These are phyloP conservation scores for Hagleromyces aurorensis DNA, from an alignment of 805 yeast species.

Conservation along the genomic window DNA sequence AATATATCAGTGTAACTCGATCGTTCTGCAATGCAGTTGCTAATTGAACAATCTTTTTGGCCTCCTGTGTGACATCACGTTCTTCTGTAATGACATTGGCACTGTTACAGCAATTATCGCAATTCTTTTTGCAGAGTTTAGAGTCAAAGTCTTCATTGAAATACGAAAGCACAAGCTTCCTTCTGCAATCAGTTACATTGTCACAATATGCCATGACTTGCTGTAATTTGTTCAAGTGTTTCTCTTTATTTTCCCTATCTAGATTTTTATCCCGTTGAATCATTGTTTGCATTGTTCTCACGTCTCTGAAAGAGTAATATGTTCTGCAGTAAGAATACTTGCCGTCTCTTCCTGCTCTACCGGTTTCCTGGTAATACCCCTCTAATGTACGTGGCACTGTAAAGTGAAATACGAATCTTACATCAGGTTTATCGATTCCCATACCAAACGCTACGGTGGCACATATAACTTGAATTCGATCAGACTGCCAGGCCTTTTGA, in stretches of 20 bases:
- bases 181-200: slow-evolving; percentile 80
- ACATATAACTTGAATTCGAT: slow-evolving; percentile 68
- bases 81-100: slow-evolving; percentile 37
- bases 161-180: slow-evolving; percentile 81
- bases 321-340: slow-evolving; percentile 70
- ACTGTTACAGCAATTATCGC: slow-evolving; percentile 73
- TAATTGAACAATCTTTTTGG: slow-evolving; percentile 51
- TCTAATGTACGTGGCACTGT: slow-evolving; percentile 86
- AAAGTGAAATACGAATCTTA: slow-evolving; percentile 81
- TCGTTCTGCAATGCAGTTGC: slow-evolving; percentile 48
- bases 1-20: slow-evolving; percentile 67
- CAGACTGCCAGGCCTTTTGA: slow-evolving; percentile 80
- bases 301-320: slow-evolving; percentile 76
- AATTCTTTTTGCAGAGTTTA: slow-evolving; percentile 54
- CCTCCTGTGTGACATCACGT: slow-evolving; percentile 61
- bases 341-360: slow-evolving; percentile 98
- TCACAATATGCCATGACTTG: slow-evolving; percentile 91
- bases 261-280: slow-evolving; percentile 70
- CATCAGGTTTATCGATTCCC: slow-evolving; percentile 98
- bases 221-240: slow-evolving; percentile 65
- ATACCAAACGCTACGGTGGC: slow-evolving; percentile 98
- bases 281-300: slow-evolving; percentile 63
- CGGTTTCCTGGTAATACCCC: slow-evolving; percentile 97
- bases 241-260: slow-evolving; percentile 56
- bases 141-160: slow-evolving; percentile 79